These are phyloP conservation scores for Aspergillus udagawae DNA, from an alignment of 2,329 filamentous ascomycete genomes.

Conservation along the genomic window DNA sequence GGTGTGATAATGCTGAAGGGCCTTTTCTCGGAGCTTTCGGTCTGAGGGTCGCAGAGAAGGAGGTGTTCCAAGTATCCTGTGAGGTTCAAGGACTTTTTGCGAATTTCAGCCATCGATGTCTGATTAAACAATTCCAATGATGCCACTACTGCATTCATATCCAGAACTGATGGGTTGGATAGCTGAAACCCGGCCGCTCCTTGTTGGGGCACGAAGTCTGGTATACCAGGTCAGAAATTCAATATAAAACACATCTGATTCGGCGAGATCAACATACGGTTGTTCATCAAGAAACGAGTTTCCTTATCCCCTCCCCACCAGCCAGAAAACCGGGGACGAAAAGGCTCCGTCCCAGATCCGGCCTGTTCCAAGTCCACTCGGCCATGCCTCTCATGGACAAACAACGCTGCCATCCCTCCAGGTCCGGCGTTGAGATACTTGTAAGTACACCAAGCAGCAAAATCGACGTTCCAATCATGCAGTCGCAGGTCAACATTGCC, in stretches of 20 bases:
- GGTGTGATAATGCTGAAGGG: slow-evolving; percentile 67
- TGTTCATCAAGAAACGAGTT: slow-evolving; percentile 78
- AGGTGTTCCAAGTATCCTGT: slow-evolving; percentile 74
- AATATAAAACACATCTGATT: neutral
- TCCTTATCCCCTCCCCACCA: slow-evolving; percentile 85
- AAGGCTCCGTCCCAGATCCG: slow-evolving; percentile 43
- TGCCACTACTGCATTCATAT: slow-evolving; percentile 69
- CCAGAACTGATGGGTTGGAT: slow-evolving; percentile 77
- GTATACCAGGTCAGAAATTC: neutral
- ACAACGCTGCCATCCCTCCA: slow-evolving; percentile 73
- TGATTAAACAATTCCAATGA: slow-evolving; percentile 70
- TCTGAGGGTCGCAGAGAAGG: slow-evolving; percentile 43
- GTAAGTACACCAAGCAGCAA: slow-evolving; percentile 90
- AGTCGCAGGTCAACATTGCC: slow-evolving; percentile 76
- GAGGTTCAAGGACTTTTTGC: slow-evolving; percentile 66
- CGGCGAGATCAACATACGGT: slow-evolving; percentile 38
- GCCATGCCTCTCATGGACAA: slow-evolving; percentile 73
- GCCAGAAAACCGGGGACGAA: slow-evolving; percentile 66
- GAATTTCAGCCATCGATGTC: slow-evolving; percentile 65
- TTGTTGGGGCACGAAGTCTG: slow-evolving; percentile 66
- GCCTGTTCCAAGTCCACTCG: slow-evolving; percentile 33
- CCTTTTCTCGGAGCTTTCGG: slow-evolving; percentile 25
- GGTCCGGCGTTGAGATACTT: slow-evolving; percentile 90
- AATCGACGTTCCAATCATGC: slow-evolving; percentile 88
- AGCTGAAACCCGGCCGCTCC: slow-evolving; percentile 80